Conservation (phyloP, 2,329 filamentous ascomycete species). For the Monascus ruber region DNA sequence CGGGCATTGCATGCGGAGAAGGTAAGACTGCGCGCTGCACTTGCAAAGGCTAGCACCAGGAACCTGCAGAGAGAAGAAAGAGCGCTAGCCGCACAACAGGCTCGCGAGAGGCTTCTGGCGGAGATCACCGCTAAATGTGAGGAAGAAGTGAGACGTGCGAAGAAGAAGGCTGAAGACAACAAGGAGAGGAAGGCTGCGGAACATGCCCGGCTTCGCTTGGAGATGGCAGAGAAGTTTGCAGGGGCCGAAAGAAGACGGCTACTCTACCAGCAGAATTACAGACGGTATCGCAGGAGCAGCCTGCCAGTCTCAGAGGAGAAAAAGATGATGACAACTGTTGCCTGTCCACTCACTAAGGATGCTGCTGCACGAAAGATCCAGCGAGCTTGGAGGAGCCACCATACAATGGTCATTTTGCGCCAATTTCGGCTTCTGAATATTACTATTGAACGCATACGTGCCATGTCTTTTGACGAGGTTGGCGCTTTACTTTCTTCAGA, state of each 20-base stretch:
- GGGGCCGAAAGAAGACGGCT: constrained; percentile 49
- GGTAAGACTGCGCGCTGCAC: constrained; percentile 50
- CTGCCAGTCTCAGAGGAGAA: constrained; percentile 35
- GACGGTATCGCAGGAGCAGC: constrained; percentile 42
- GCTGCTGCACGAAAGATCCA: constrained; percentile 48
- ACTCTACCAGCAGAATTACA: constrained; percentile 35
- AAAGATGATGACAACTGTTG: constrained; percentile 24
- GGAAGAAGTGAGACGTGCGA: constrained; percentile 54
- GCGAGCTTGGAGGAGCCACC: constrained; percentile 43
- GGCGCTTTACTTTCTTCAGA: constrained; percentile 44
- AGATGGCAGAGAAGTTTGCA: constrained; percentile 55
- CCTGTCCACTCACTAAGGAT: constrained; percentile 36
- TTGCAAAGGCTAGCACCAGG: constrained; percentile 49
- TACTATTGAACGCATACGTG: constrained; percentile 41
- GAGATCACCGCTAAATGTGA: constrained; percentile 55
- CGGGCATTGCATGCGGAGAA: constrained; percentile 55
- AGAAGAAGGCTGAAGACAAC: constrained; percentile 56
- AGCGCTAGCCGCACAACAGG: constrained; percentile 50
- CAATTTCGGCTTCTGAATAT: constrained; percentile 42
- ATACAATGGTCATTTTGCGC: constrained; percentile 38
- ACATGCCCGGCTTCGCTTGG: constrained; percentile 45
- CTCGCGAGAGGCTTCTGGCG: constrained; percentile 52
- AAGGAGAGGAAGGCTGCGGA: constrained; percentile 53
- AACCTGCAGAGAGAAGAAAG: constrained; percentile 49
- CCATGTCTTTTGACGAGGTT: constrained; percentile 48